Evolutionary conservation across 306 rosid genomes (phyloP).

Genomic region (Quercus mongolica): DNA sequence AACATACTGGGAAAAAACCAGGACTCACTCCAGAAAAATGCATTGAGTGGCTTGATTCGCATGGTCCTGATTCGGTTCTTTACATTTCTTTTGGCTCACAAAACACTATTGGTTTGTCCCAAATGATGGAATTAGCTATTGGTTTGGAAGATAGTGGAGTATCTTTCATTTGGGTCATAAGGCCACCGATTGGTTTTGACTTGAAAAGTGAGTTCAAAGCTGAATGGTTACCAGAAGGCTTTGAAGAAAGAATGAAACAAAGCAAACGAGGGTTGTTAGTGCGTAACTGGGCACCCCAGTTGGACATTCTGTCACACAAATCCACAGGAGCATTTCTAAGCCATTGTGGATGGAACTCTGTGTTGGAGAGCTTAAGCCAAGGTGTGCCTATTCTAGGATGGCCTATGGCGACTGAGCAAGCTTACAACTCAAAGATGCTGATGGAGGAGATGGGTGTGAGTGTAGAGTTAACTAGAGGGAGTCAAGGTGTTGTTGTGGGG

Average conservation of each 20-base stretch:
- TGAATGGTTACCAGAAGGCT: constrained; percentile 63
- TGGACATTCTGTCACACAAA: constrained; percentile 60
- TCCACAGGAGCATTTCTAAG: constrained; percentile 58
- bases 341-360: constrained; percentile 87
- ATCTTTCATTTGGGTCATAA: constrained; percentile 62
- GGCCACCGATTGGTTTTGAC: constrained; percentile 65
- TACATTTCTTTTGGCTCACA: constrained; percentile 84
- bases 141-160: constrained; percentile 59
- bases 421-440: constrained; percentile 66
- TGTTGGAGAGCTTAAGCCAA: constrained; percentile 62
- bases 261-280: constrained; percentile 43
- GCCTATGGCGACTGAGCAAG: constrained; percentile 80
- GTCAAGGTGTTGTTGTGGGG: constrained; percentile 24
- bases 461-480: constrained; percentile 50
- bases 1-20: constrained; percentile 39
- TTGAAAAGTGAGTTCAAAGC: constrained; percentile 36
- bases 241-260: constrained; percentile 47
- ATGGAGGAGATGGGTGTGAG: constrained; percentile 65
- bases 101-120: constrained; percentile 48
- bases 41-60: constrained; percentile 47
- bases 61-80: constrained; percentile 42
- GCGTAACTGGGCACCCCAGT: constrained; percentile 70
- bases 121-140: constrained; percentile 64
- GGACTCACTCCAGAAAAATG: constrained; percentile 46
- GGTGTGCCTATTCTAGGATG: constrained; percentile 73